Base-by-base conservation (phyloP, 306 rosid genomes). In the Prunus mume region DNA sequence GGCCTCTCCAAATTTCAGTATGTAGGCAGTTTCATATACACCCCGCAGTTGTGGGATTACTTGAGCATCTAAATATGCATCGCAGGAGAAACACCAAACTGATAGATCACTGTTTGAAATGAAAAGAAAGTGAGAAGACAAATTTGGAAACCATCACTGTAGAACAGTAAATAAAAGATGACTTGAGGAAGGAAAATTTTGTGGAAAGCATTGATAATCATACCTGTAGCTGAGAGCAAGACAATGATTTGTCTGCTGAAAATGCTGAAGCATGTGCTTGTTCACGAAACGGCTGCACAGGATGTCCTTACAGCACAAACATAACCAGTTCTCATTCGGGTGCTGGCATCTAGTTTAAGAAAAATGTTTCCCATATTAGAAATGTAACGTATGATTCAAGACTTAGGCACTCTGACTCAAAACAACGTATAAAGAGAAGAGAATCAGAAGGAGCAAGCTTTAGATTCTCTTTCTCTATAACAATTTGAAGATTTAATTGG, bases 81-180 rank as follows among this genome's bases (percentile, higher is more conserved):
- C 92, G 25, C 96, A 92, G 45, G 89, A 86, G 90, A 90, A 94
- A 63, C 98, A 94, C 97, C 96, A 94, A 15, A 90, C 91, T 0
- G 98, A 94, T 62, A 90, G 67, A 18, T 52, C 57, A 52, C 57
- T 52, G 57, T 5, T 52, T 17, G 73, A 60, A 76, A 79, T 78
- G 41, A 12, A 27, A n/a, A 50, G 9, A 50, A 52, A 61, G 34
- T 14, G 38, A 45, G 24, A 41, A 46, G 30, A 24, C 9, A 1
- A 68, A 45, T 12, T 12, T 22, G 47, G 25, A 65, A 68, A 6
- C 22, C 2, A 43, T 9, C 56, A 73, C 14, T 58, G 4, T 0
- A 65, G 58, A 68, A 41, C 74, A 12, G 43, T 9, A 45, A 17
- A 52, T 19, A 41, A 34, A 27, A 12, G 18, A 58, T 13, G 46